These are phyloP conservation scores for Melanomma pulvis-pyrius DNA, from an alignment of 495 filamentous ascomycete genomes.

Conservation along the genomic window DNA sequence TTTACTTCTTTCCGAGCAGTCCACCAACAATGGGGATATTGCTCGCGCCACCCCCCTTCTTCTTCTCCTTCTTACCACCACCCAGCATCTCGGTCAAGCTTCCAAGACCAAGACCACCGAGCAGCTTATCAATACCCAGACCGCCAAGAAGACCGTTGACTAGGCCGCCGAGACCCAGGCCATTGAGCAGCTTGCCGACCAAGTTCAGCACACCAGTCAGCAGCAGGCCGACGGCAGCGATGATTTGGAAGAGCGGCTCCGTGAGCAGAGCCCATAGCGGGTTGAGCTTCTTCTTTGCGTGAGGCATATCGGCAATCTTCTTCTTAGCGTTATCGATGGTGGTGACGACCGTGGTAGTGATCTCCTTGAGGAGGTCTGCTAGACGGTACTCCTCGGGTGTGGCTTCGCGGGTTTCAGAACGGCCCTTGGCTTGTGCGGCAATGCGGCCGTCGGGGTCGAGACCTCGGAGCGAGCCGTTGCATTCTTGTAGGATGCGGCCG, in stretches of 20 bases:
- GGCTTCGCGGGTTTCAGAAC: constrained; percentile 77
- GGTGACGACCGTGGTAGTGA: constrained; percentile 63
- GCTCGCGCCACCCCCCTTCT: constrained; percentile 40
- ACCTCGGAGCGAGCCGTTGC: constrained; percentile 86
- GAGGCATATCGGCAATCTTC: constrained; percentile 86
- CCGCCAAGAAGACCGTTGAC: constrained; percentile 79
- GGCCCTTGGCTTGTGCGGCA: constrained; percentile 81
- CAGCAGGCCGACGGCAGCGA: constrained; percentile 85
- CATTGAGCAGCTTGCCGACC: constrained; percentile 77
- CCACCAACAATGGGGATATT: constrained; percentile 48
- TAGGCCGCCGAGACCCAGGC: constrained; percentile 81
- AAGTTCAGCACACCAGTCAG: constrained; percentile 80
- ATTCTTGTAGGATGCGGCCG: constrained; percentile 77
- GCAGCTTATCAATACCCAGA: constrained; percentile 75
- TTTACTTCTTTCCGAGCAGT: constrained; percentile 42
- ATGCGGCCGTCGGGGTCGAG: constrained; percentile 89
- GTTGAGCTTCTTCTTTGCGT: constrained; percentile 91
- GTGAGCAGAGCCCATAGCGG: constrained; percentile 81
- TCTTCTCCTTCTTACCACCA: constrained; percentile 51
- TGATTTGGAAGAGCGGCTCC: constrained; percentile 88
- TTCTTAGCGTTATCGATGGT: constrained; percentile 87
- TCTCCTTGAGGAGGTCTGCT: constrained; percentile 79
- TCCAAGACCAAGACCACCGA: constrained; percentile 73
- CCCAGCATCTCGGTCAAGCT: constrained; percentile 59
- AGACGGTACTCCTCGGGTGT: constrained; percentile 84